Evolutionary conservation across 345 rosid genomes (phyloP), one percentile per base, ranked within the genome.

Genomic region (Anacardium occidentale): DNA sequence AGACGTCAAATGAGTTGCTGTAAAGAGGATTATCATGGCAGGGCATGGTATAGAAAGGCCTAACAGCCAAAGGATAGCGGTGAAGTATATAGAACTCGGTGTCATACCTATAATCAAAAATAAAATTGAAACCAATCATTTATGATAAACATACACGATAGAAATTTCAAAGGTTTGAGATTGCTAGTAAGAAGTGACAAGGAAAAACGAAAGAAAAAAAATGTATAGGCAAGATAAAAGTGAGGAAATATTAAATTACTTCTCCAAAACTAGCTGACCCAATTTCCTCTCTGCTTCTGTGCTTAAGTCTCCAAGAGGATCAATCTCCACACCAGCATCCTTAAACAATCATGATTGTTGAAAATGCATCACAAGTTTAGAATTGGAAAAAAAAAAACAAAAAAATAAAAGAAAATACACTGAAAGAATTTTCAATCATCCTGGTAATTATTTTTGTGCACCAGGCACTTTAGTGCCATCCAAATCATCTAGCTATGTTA

Each of bases 31-130:
- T 76, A 70, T 91, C 99, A 15, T 81, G 80, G 80, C 96, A 92
- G 25, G 96, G 89, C 99, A 92, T 95, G 10, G 98, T 95, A 81
- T 95, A 92, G 83, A 95, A 95, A 51, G 97, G 98, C 80, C 97
- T 87, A 22, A 88, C 92, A 68, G 92, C 92, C 75, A 80, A 51
- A 66, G 98, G 98, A 78, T 86, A 95, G 48, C 93, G 89, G 69
- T 89, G 84, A 64, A 92, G 87, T 45, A 95, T 92, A 77, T 90
- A 92, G 76, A 92, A 95, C 75, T 95, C 96, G 0, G 97, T 92
- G 73, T 84, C 91, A 72, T 92, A 95, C 87, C 96, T 90, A 73
- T 58, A 58, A 64, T 34, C 42, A 77, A 57, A 68, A 68, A 66
- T 32, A 22, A 73, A 52, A 54, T 45, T 47, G n/a, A n/a, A 25